These are phyloP conservation scores for Galerina sulciceps DNA, from an alignment of 768 basidiomycete species.

Conservation along the genomic window DNA sequence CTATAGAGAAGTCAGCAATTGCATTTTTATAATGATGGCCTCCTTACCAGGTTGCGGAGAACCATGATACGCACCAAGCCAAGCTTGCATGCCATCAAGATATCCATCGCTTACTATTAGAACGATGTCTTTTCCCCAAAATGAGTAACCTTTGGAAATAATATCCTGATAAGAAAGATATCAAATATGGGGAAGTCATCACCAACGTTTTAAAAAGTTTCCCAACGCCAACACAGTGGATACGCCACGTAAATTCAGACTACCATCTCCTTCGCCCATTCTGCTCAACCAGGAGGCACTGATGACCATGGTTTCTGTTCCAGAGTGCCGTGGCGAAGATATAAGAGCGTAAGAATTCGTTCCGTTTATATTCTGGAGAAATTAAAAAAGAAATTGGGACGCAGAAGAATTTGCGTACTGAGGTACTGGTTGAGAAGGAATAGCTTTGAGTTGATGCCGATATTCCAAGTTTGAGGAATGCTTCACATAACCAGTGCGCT, in stretches of 20 bases:
- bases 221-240: constrained; percentile 88
- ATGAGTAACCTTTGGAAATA: constrained; percentile 64
- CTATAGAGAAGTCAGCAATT: constrained; percentile 39
- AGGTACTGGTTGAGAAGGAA: constrained; percentile 50
- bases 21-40: neutral
- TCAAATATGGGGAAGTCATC: neutral
- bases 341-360: constrained; percentile 84
- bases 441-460: constrained; percentile 73
- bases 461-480: constrained; percentile 80
- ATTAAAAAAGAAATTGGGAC: constrained; percentile 1
- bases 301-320: constrained; percentile 89
- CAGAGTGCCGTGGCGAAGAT: constrained; percentile 87
- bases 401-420: constrained; percentile 46
- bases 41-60: constrained; percentile 62
- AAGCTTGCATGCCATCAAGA: constrained; percentile 92
- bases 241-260: constrained; percentile 84
- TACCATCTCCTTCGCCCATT: constrained; percentile 56
- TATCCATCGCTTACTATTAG: constrained; percentile 90
- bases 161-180: neutral
- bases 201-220: constrained; percentile 77
- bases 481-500: constrained; percentile 58
- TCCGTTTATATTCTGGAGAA: constrained; percentile 56
- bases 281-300: constrained; percentile 89
- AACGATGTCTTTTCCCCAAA: constrained; percentile 95
- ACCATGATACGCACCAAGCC: constrained; percentile 85